Evolutionary conservation across 371 early-diverging fungal species (phyloP).

Genomic region (Coemansia sp.): DNA sequence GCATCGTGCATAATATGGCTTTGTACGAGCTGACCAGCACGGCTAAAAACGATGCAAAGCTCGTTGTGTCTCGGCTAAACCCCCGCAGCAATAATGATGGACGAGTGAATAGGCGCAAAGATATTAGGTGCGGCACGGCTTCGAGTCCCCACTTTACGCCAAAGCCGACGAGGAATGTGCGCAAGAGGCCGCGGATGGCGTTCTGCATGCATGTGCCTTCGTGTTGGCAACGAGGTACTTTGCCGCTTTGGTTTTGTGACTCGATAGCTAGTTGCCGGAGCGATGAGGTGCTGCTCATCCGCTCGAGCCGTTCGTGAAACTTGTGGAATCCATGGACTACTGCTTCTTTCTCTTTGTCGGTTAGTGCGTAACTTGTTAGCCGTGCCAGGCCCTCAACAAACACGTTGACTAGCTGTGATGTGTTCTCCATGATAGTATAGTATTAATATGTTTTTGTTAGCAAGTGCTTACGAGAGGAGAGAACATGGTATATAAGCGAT

Average conservation of each 20-base stretch:
- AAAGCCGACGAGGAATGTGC: slow-evolving; percentile 71
- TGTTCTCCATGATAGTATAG: slow-evolving; percentile 16
- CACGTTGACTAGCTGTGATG: slow-evolving; percentile 57
- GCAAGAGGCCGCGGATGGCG: slow-evolving; percentile 68
- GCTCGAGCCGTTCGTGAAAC: slow-evolving; percentile 68
- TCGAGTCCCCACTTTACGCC: slow-evolving; percentile 73
- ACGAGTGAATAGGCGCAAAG: slow-evolving; percentile 63
- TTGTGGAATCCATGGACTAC: slow-evolving; percentile 65
- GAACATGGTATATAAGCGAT: too few species aligned
- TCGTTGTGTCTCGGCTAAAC: slow-evolving; percentile 69
- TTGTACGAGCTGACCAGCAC: slow-evolving; percentile 77
- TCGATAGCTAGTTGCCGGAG: slow-evolving; percentile 42
- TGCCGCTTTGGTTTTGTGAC: slow-evolving; percentile 21
- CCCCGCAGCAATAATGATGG: slow-evolving; percentile 61
- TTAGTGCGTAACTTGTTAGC: slow-evolving; percentile 70
- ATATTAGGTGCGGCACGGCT: slow-evolving; percentile 65
- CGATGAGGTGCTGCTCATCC: slow-evolving; percentile 59
- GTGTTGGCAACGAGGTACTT: slow-evolving; percentile 60
- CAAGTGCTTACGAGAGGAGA: too few species aligned
- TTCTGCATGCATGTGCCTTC: slow-evolving; percentile 75
- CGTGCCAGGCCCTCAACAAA: slow-evolving; percentile 78
- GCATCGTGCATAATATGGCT: slow-evolving; percentile 69
- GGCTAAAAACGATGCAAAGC: slow-evolving; percentile 81
- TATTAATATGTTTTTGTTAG: not conserved
- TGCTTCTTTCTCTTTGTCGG: slow-evolving; percentile 77